Evolutionary conservation across 2,329 filamentous ascomycete genomes (phyloP).

Genomic region (Dactylellina haptotyla): DNA sequence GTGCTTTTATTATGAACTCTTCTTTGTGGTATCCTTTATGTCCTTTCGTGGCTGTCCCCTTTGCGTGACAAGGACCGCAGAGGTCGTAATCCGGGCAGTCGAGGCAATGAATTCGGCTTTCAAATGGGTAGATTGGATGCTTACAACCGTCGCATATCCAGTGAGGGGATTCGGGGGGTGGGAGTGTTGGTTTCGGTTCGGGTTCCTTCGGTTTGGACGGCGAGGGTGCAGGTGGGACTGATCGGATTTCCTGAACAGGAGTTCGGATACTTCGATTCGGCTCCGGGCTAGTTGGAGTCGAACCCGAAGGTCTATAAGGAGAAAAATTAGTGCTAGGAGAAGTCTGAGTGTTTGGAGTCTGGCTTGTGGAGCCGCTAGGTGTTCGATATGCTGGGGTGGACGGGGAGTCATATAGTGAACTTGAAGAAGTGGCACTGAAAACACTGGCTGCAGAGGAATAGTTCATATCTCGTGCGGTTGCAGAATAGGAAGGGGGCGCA

Average conservation of each 20-base stretch:
- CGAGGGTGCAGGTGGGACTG: background rate
- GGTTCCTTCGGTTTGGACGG: slow-evolving; percentile 4
- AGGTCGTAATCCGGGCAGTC: slow-evolving; percentile 43
- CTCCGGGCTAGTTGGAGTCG: background rate
- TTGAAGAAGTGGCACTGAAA: slow-evolving; percentile 33
- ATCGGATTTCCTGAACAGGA: background rate
- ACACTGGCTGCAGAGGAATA: slow-evolving; percentile 1
- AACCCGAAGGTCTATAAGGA: background rate
- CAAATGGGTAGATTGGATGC: slow-evolving; percentile 38
- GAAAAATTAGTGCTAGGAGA: slow-evolving; percentile 3
- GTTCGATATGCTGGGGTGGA: slow-evolving; percentile 15
- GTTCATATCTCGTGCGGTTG: background rate
- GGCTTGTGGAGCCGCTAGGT: background rate
- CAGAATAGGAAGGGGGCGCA: slow-evolving; percentile 18
- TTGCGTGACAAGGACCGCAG: slow-evolving; percentile 37
- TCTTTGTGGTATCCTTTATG: slow-evolving; percentile 42
- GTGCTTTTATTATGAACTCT: slow-evolving; percentile 44
- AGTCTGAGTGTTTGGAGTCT: background rate
- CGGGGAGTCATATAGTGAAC: slow-evolving; percentile 30
- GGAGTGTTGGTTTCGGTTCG: slow-evolving; percentile 12
- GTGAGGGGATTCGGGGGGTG: slow-evolving; percentile 29
- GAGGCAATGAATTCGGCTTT: slow-evolving; percentile 48
- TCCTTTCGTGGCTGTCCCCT: slow-evolving; percentile 26
- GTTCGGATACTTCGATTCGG: background rate
- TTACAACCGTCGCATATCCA: slow-evolving; percentile 46